These are phyloP conservation scores for Trichaptum fuscoviolaceum DNA, from an alignment of 768 basidiomycete species.

Conservation along the genomic window DNA sequence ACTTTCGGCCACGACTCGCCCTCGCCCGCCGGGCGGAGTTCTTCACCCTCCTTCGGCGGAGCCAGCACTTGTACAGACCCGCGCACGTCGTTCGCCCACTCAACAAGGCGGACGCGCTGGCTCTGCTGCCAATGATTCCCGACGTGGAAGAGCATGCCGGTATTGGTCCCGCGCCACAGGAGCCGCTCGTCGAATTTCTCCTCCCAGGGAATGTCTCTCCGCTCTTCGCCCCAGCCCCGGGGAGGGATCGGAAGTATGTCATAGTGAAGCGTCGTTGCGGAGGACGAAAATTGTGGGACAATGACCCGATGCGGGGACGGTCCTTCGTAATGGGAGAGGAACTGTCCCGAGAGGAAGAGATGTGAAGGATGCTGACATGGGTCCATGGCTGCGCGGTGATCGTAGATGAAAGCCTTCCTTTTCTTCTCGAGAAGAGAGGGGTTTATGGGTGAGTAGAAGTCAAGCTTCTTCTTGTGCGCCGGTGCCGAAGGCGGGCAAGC, in stretches of 20 bases:
- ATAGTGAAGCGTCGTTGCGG: slow-evolving; percentile 45
- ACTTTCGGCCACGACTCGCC: slow-evolving; percentile 30
- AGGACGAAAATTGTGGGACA: slow-evolving; percentile 50
- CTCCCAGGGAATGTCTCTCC: slow-evolving; percentile 58
- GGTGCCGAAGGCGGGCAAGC: not conserved
- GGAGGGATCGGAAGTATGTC: slow-evolving; percentile 46
- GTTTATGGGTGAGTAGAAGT: not conserved
- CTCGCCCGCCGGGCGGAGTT: slow-evolving; percentile 29
- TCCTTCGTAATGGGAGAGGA: slow-evolving; percentile 12
- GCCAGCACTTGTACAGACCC: slow-evolving; percentile 36
- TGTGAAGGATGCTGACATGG: slow-evolving; percentile 21
- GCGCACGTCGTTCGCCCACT: slow-evolving; percentile 34
- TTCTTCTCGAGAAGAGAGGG: not conserved
- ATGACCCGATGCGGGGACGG: slow-evolving; percentile 30
- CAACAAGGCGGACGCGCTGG: slow-evolving; percentile 47
- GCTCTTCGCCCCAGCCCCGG: slow-evolving; percentile 29
- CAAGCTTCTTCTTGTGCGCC: slow-evolving; percentile 1
- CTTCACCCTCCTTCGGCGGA: slow-evolving; percentile 21
- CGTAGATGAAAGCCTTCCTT: slow-evolving; percentile 20
- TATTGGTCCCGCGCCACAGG: slow-evolving; percentile 72
- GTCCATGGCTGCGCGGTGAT: slow-evolving; percentile 20
- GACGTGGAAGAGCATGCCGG: slow-evolving; percentile 47
- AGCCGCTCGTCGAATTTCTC: slow-evolving; percentile 56
- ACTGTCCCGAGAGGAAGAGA: slow-evolving; percentile 15
- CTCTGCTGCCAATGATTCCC: slow-evolving; percentile 41